Percentiles rank a stretch among this genome's conserved stretches.
These are phyloP conservation scores for Platanthera guangdongensis DNA, from an alignment of 106 monocot genomes.

Conservation along the genomic window DNA sequence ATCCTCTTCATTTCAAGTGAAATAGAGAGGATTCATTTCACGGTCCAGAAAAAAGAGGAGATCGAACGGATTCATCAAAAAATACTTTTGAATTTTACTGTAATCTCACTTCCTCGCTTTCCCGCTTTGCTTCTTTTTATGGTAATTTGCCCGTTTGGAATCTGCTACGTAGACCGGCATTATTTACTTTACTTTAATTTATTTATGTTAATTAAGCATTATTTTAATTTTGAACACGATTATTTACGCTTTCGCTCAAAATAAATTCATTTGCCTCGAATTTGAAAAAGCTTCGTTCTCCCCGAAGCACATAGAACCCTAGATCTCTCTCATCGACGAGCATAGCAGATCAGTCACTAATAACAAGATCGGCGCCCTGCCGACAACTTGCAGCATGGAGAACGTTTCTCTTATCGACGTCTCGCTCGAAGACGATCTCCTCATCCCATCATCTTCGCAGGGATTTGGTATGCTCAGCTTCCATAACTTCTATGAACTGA, in stretches of 20 bases:
- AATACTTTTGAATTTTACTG: no score
- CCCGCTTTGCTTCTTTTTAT: background rate
- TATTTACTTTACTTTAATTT: background rate
- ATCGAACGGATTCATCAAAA: no score
- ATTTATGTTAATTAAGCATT: background rate
- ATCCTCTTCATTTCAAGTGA: no score
- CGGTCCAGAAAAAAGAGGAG: no score
- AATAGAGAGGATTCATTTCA: no score
- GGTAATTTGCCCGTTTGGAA: background rate
- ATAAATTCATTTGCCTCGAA: background rate
- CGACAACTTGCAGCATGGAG: conserved; percentile 27
- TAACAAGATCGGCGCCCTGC: background rate
- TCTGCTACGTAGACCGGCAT: background rate
- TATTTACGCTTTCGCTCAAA: background rate
- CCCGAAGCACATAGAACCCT: background rate
- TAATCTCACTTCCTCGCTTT: background rate
- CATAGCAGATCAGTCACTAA: background rate
- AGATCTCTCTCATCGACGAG: background rate
- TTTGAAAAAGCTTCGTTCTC: background rate
- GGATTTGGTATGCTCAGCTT: background rate
- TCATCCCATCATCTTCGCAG: conserved; percentile 18
- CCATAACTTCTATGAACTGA: background rate
- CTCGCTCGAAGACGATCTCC: conserved; percentile 46
- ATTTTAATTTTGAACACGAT: background rate
- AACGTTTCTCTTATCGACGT: conserved; percentile 46